phyloP scores from a whole-genome alignment of 2,329 filamentous ascomycete genomes.

The Stromatinia cepivora region DNA sequence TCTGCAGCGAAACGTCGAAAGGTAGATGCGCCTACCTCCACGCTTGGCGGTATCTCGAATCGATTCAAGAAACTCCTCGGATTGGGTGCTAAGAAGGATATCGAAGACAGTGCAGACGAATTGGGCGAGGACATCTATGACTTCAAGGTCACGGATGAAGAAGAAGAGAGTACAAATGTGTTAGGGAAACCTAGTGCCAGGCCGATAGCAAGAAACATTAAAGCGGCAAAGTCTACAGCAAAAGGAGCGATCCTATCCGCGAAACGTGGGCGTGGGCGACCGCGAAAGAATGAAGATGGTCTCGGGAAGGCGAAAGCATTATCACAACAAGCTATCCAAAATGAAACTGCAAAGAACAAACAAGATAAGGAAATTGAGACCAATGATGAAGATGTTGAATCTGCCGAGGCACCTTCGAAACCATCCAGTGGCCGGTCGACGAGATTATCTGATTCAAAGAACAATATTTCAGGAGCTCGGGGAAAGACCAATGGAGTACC shows the following conservation, averaged over 20 bases:
- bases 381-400: background rate
- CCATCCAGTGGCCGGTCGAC: background rate
- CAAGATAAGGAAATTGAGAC: background rate
- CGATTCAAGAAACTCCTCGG: constrained; percentile 18
- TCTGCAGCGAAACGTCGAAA: constrained; percentile 23
- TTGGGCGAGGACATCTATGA: constrained; percentile 24
- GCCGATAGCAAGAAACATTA: background rate
- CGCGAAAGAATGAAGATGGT: constrained; percentile 19
- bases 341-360: background rate
- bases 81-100: constrained; percentile 5
- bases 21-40: constrained; percentile 13
- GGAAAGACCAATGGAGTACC: background rate
- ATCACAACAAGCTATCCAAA: constrained; percentile 21
- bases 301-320: constrained; percentile 24
- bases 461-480: background rate
- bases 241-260: background rate
- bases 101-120: constrained; percentile 16
- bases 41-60: constrained; percentile 2
- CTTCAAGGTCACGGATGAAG: constrained; percentile 24
- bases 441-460: constrained; percentile 1
- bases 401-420: background rate
- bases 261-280: constrained; percentile 17
- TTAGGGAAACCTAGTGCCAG: background rate
- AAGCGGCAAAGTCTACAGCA: background rate
- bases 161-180: constrained; percentile 17